Base-by-base conservation (phyloP, 2,329 filamentous ascomycete species). In the Sclerotinia borealis region DNA sequence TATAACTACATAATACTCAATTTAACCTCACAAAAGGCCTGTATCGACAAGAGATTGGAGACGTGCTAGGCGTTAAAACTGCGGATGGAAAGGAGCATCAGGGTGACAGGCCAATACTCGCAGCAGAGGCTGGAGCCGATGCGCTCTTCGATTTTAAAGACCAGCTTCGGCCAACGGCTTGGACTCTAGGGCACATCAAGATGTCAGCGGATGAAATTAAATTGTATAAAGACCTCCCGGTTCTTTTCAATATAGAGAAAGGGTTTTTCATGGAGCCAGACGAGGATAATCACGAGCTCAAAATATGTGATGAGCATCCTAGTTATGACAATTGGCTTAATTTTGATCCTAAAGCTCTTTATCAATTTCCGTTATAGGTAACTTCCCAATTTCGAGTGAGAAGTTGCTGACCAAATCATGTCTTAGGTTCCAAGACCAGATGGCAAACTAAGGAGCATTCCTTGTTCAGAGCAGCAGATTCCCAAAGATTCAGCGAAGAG, bases 221-320 rank as follows among this genome's bases (percentile, higher is more conserved):
- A 54, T 60, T 75, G 2, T 84, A 81, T 66, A 78, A 74, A 54
- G 72, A 80, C 27, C 70, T 84, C 0, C 82, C 81, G 0, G 79
- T 84, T 59, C 76, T 74, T 61, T 81, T 79, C 68, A 78, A 79
- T 48, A 76, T 79, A n/a, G 79, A 81, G 64, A 74, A 76, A 22
- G 79, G 79, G 3, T 81, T 81, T 70, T 81, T 81, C 71, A 78
- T 81, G 69, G 79, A 81, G 60, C 79, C 79, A 0, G 78, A 80
- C 50, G 78, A 76, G 41, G 77, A 79, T 45, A 76, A 73, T 2
- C 74, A 76, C 49, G 76, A 81, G 64, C 72, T 81, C 19, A 81
- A 81, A 67, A 75, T 82, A 54, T 80, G 83, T 69, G 82, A 85
- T 65, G 81, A 85, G 67, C 82, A 84, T 64, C 82, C 82, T 0